Percentiles rank a stretch among this genome's conserved stretches.
Evolutionary conservation across 306 rosid species (phyloP).

Genomic region (Glycine soja): DNA sequence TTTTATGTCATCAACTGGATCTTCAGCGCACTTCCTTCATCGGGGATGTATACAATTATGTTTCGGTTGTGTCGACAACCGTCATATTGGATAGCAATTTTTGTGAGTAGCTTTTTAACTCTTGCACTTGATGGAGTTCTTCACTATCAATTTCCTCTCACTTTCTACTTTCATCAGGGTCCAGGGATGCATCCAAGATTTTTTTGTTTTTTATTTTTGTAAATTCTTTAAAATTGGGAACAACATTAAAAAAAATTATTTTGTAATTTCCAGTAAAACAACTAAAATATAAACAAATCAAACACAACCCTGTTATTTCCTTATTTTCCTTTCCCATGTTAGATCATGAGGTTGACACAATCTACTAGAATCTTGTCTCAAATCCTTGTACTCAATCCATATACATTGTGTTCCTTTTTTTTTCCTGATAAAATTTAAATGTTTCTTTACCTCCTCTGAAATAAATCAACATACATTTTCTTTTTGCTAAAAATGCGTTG

Average conservation of each 20-base stretch:
- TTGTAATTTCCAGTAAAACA: no score
- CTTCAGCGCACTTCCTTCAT: constrained; percentile 90
- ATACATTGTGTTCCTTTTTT: not conserved
- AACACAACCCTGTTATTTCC: no score
- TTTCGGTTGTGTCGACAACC: constrained; percentile 87
- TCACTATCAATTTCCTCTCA: no score
- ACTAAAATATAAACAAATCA: no score
- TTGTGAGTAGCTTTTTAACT: constrained; percentile 61
- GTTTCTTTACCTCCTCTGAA: not conserved
- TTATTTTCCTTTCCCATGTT: no score
- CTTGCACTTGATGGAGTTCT: no score
- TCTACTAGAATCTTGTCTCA: not conserved
- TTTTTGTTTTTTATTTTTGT: no score
- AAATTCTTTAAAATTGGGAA: no score
- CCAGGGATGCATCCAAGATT: no score
- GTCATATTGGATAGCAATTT: constrained; percentile 86
- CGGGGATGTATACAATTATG: constrained; percentile 98
- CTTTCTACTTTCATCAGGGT: no score
- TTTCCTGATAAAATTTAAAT: constrained; percentile 24
- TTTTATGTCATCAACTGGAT: constrained; percentile 88
- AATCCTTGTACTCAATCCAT: not conserved
- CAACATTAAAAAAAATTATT: no score
- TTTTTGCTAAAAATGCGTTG: constrained; percentile 12
- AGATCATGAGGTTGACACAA: not conserved
- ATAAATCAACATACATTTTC: not conserved